Evolutionary conservation across 192 early-diverging fungal genomes (phyloP).

Genomic region (Coemansia reversa): DNA sequence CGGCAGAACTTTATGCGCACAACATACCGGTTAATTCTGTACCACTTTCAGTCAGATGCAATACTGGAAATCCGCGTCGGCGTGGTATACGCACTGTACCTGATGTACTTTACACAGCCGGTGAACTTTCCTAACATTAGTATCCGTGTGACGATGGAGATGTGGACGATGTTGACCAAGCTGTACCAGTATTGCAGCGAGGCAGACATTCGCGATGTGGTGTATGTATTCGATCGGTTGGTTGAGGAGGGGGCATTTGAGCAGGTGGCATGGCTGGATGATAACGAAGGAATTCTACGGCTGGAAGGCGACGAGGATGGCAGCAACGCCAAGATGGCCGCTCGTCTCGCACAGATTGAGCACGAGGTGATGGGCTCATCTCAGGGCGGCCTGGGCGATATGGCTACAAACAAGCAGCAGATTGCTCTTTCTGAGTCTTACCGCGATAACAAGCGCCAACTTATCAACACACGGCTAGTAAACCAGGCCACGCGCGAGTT

Average conservation of each 20-base stretch:
- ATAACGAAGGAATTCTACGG: constrained; percentile 45
- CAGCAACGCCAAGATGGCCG: constrained; percentile 23
- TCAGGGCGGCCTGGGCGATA: constrained; percentile 41
- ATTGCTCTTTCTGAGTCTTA: constrained; percentile 36
- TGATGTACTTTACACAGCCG: constrained; percentile 61
- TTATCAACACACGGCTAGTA: constrained; percentile 36
- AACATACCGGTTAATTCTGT: constrained; percentile 50
- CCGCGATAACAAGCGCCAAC: constrained; percentile 37
- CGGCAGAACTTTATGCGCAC: constrained; percentile 58
- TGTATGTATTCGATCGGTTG: constrained; percentile 52
- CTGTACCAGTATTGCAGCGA: constrained; percentile 54
- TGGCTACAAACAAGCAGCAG: constrained; percentile 44
- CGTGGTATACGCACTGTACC: constrained; percentile 57
- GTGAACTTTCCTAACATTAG: constrained; percentile 53
- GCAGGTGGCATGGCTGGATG: constrained; percentile 54
- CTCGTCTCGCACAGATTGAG: constrained; percentile 40
- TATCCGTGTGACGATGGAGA: constrained; percentile 55
- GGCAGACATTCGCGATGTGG: constrained; percentile 45
- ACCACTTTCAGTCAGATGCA: constrained; percentile 40
- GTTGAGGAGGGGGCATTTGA: constrained; percentile 50
- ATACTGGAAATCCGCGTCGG: constrained; percentile 54
- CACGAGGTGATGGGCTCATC: constrained; percentile 53
- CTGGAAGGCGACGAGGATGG: constrained; percentile 50
- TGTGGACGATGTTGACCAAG: constrained; percentile 42
- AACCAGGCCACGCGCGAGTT: constrained; percentile 45